Conservation (phyloP, 441 rosid genomes). For the Corymbia calophylla region DNA sequence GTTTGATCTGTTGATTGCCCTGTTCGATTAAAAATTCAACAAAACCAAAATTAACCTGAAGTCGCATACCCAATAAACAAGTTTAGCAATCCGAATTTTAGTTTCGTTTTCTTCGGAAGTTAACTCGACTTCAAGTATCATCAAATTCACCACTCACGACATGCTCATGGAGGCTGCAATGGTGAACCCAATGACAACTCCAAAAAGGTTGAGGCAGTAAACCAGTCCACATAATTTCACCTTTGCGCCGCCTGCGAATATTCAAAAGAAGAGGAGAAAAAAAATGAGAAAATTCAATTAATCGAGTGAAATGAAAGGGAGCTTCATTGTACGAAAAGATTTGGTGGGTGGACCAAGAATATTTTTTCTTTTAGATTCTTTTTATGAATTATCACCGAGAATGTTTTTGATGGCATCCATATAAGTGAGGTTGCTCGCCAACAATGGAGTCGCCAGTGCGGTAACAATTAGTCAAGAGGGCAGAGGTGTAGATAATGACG, state of each 20-base stretch:
- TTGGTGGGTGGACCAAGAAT: neutral
- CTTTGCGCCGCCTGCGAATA: neutral
- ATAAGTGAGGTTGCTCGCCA: conserved; percentile 5
- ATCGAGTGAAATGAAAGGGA: neutral
- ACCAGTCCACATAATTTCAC: neutral
- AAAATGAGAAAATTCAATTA: neutral
- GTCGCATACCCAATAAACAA: neutral
- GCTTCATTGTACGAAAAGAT: neutral
- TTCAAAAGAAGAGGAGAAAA: neutral
- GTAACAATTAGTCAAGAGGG: neutral
- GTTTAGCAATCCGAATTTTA: no score
- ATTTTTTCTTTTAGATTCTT: no score
- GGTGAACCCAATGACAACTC: neutral
- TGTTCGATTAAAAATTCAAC: neutral
- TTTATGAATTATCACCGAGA: neutral
- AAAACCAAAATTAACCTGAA: neutral
- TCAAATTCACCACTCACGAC: neutral
- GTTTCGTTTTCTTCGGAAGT: neutral
- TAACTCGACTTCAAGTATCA: neutral
- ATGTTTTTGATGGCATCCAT: neutral
- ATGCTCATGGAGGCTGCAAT: conserved; percentile 2
- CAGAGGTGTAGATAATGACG: neutral
- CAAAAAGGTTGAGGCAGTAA: neutral
- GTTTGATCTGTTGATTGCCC: neutral
- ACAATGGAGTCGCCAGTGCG: neutral